Base-by-base conservation (phyloP, 2,329 filamentous ascomycete genomes). In the Neoscytalidium dimidiatum region DNA sequence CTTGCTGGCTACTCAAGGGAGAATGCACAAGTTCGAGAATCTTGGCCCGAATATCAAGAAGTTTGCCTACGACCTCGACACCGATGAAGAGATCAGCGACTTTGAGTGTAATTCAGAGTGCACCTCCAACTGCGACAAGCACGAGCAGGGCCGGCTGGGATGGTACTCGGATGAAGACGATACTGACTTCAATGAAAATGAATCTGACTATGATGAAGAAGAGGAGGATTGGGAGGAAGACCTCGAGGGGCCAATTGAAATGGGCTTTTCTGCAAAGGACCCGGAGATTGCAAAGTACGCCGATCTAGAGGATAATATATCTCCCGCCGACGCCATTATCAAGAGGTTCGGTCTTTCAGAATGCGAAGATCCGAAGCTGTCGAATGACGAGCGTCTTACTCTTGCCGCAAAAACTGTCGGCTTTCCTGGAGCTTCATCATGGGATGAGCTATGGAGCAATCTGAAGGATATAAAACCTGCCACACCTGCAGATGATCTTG, bases 61-160 rank as follows among this genome's bases (percentile, higher is more conserved):
- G n/a, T 70, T 67, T 21, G 63, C 67, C 8, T 31, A 68, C 21
- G 70, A 71, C 56, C 38, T 70, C 9, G 71, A 72, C 38, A 71
- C 69, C 6, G 72, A 74, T 33, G 71, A 73, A 8, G 71, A 75
- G 26, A 64, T 70, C 43, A 71, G 69, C 46, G 69, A 73, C 66
- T 14, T 21, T 5, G 49, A 52, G 28, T 60, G 56, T 8, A 44
- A 31, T 41, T 60, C 49, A 4, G 23, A 53, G 0, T 63, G 35
- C 3, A 48, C 17, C n/a, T 53, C 48, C 6, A 17, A 53, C n/a
- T 52, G 48, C 28, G 51, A 44, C 1, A 52, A 29, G 43, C 58
- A 41, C 19, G 58, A 38, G 28, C 44, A 26, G 19, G 13, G 26
- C 6, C 17, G 13, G 11, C 14, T 43, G 1, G 41, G 11, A 23